Evolutionary conservation across 202 grass and related monocot genomes (phyloP), one percentile per base, ranked within the genome.

Genomic region (Schoenoplectus triqueter): DNA sequence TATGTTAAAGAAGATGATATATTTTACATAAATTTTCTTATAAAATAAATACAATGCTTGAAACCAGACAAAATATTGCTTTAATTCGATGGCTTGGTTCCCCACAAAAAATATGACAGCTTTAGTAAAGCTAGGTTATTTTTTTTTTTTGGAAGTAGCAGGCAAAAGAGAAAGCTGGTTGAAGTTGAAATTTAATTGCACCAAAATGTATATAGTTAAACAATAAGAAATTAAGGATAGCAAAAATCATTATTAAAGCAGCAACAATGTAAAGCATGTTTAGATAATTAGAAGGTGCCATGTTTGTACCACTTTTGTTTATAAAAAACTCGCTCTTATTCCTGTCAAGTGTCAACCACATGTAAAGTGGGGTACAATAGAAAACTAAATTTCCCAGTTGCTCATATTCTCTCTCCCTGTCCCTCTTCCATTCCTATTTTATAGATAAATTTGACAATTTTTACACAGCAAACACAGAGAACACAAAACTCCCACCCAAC

Each of bases 1-100:
- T 69, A 5, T n/a, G 60, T 84, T 80, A 66, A 88, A 65, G 82
- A 84, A 45, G 41, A 3, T 82, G 11, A 64, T n/a, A 14, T 49
- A 39, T 42, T 8, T 19, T 55, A 5, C 6, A 87, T 5, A 63
- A 62, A 55, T 22, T 18, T 59, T 61, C 55, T 79, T 45, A 87
- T 9, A 42, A 18, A 31, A 10, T 60, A 14, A 60, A 78, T 39
- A 78, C 14, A 60, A 61, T 79, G 22, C 11, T 42, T 42, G 31
- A 60, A 2, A 55, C 19, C 50, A 55, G 2, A 56, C 14, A 31
- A 76, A 56, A 59, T 55, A 76, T 55, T 56, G 50, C 50, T 56
- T 19, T 56, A 76, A 31, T 52, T 56, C 14, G 19, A 54, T 56
- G 47, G 19, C 18, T 7, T 40, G 3, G 55, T 61, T 5, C 57